These are phyloP conservation scores for Plasmodium gaboni DNA, from an alignment of 169 alveolate species.

Conservation along the genomic window DNA sequence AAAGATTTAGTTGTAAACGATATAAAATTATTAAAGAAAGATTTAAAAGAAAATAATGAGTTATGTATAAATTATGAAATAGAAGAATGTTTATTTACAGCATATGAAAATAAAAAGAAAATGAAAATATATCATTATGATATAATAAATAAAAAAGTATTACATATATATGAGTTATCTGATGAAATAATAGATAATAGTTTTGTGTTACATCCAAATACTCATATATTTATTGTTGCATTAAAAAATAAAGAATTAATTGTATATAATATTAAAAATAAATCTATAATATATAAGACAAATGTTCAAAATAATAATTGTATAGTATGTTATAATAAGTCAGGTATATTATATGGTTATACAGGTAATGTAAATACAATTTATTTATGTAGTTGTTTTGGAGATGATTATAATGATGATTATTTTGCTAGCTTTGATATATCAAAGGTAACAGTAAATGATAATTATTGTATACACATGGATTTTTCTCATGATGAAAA, in stretches of 20 bases:
- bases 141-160: slow-evolving; percentile 28
- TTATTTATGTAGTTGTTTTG: slow-evolving; percentile 70
- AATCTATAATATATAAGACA: slow-evolving; percentile 29
- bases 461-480: slow-evolving; percentile 37
- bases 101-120: slow-evolving; percentile 44
- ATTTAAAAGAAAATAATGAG: slow-evolving; percentile 14
- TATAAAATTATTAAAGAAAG: slow-evolving; percentile 25
- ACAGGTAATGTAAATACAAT: slow-evolving; percentile 23
- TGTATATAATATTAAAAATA: slow-evolving; percentile 15
- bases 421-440: slow-evolving; percentile 65
- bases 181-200: slow-evolving; percentile 49
- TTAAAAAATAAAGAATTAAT: slow-evolving; percentile 40
- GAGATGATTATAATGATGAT: slow-evolving; percentile 70
- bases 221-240: slow-evolving; percentile 56
- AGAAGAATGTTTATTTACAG: slow-evolving; percentile 45
- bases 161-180: slow-evolving; percentile 44
- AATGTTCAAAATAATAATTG: slow-evolving; percentile 41
- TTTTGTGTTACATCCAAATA: slow-evolving; percentile 52
- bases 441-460: slow-evolving; percentile 43
- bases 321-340: slow-evolving; percentile 44
- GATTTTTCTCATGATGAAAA: slow-evolving; percentile 65
- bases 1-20: slow-evolving; percentile 64
- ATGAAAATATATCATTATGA: slow-evolving; percentile 55
- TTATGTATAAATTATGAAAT: neutral
- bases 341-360: slow-evolving; percentile 66